Conservation (phyloP, 2,329 filamentous ascomycete species). For the Penicillium sp. region DNA sequence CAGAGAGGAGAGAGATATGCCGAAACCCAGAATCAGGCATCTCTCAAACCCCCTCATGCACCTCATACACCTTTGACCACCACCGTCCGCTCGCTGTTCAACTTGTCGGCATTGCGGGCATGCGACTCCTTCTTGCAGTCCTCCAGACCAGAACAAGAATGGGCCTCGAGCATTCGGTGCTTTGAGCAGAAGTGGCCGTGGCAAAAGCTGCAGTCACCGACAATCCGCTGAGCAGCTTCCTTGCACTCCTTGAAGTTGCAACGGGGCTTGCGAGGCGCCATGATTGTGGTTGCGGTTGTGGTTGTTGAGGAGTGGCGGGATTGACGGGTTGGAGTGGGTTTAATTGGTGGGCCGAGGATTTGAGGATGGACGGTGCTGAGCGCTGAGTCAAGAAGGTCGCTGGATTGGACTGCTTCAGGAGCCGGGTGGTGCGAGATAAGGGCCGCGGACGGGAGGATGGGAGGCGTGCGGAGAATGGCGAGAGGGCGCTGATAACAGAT, state of each 20-base stretch:
- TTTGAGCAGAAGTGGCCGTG: conserved; percentile 91
- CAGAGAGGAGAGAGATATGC: background rate
- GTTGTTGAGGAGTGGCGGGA: background rate
- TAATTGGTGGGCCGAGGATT: background rate
- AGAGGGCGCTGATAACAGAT: conserved; percentile 1
- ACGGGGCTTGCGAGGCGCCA: conserved; percentile 61
- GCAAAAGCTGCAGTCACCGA: conserved; percentile 96
- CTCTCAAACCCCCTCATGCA: background rate
- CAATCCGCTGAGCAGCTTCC: conserved; percentile 84
- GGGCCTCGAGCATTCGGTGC: conserved; percentile 90
- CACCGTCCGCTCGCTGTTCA: conserved; percentile 89
- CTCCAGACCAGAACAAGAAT: conserved; percentile 89
- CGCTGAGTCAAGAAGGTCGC: conserved; percentile 1
- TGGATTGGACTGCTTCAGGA: conserved; percentile 6
- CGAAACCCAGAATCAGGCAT: conserved; percentile 1
- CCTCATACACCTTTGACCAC: conserved; percentile 85
- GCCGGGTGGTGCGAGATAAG: conserved; percentile 21
- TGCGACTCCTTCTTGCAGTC: conserved; percentile 98
- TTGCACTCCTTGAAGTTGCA: conserved; percentile 91
- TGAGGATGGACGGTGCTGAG: background rate
- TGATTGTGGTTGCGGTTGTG: conserved; percentile 28
- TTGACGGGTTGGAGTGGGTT: background rate
- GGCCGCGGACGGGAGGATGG: conserved; percentile 14
- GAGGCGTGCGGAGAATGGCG: conserved; percentile 10
- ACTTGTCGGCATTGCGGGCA: conserved; percentile 87